Conservation (phyloP, 2,329 filamentous ascomycete species). For the Xylaria sp. region DNA sequence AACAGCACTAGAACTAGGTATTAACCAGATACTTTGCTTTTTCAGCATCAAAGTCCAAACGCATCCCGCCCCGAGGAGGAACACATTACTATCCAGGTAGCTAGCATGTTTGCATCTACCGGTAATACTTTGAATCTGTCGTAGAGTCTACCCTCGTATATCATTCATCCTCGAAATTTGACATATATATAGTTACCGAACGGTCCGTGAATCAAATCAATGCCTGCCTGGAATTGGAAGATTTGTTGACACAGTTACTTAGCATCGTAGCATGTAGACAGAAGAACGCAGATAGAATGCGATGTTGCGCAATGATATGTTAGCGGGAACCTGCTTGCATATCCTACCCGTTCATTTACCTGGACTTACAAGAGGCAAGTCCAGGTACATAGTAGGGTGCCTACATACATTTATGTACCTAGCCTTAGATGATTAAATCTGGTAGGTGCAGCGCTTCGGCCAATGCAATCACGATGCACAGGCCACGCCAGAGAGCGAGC, state of each 20-base stretch:
- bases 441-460: conserved; percentile 20
- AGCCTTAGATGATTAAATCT: not conserved
- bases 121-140: not conserved
- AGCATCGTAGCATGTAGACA: too few species aligned
- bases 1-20: not conserved
- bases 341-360: too few species aligned
- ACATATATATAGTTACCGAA: not conserved
- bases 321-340: too few species aligned
- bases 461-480: conserved; percentile 46
- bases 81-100: not conserved
- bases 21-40: not conserved
- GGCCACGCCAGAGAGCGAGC: conserved; percentile 22
- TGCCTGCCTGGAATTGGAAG: too few species aligned
- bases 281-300: too few species aligned
- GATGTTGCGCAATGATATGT: too few species aligned
- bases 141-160: not conserved
- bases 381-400: too few species aligned
- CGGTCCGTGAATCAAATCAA: too few species aligned
- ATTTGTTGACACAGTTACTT: too few species aligned
- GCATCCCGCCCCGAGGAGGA: not conserved
- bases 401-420: conserved; percentile 5
- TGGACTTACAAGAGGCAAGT: too few species aligned
- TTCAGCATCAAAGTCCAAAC: not conserved
- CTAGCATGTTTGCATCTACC: not conserved
- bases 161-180: not conserved